Conservation (phyloP, 352 stramenopile genomes). For the Phytophthora cryptogea region DNA sequence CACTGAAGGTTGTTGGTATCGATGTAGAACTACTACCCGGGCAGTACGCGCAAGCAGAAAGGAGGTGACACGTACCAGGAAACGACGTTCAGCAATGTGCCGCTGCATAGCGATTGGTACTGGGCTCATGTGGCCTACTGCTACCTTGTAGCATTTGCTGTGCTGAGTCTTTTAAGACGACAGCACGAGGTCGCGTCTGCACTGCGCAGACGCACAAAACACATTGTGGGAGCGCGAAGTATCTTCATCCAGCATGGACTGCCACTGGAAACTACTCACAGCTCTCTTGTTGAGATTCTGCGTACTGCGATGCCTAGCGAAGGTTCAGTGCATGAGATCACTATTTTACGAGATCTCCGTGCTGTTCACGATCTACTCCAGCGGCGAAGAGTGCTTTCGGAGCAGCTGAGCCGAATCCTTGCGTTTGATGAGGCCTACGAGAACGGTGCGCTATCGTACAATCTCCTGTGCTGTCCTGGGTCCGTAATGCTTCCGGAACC, state of each 20-base stretch:
- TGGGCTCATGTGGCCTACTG: conserved; percentile 81
- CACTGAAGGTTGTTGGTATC: conserved; percentile 1
- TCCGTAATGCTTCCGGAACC: conserved; percentile 54
- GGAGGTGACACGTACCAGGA: conserved; percentile 62
- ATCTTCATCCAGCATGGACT: conserved; percentile 72
- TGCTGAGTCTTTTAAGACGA: conserved; percentile 54
- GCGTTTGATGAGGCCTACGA: conserved; percentile 60
- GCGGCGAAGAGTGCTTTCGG: conserved; percentile 43
- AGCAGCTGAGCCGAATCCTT: conserved; percentile 60
- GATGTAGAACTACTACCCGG: conserved; percentile 71
- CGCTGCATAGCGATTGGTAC: conserved; percentile 76
- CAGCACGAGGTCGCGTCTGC: conserved; percentile 54
- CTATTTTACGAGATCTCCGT: conserved; percentile 63
- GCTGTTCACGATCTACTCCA: conserved; percentile 65
- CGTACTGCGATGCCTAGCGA: conserved; percentile 42
- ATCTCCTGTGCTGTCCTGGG: conserved; percentile 69
- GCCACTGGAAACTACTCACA: conserved; percentile 50
- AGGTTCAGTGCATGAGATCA: conserved; percentile 60
- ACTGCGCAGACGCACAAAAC: conserved; percentile 61
- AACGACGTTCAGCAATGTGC: conserved; percentile 85
- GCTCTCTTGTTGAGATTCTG: conserved; percentile 46
- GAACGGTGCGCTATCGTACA: conserved; percentile 62
- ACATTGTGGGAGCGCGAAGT: conserved; percentile 69
- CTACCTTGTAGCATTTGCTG: conserved; percentile 63
- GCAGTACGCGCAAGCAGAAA: conserved; percentile 40